Evolutionary conservation across 2,329 filamentous ascomycete genomes (phyloP).

Genomic region (Coccinonectria pachysandricola): DNA sequence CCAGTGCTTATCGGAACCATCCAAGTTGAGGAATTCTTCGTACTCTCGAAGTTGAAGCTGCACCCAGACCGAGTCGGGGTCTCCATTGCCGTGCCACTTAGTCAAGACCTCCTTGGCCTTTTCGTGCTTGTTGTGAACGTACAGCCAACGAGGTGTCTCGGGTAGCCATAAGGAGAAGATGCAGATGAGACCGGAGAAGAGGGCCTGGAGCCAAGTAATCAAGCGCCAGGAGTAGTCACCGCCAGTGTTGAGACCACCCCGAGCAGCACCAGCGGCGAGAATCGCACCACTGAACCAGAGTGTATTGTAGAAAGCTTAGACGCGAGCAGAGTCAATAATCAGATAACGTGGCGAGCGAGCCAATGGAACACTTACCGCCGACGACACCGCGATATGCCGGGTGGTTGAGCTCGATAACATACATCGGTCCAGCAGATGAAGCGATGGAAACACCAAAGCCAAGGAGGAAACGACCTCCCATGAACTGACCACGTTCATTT

Average conservation of each 20-base stretch:
- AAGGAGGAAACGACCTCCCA: conserved; percentile 50
- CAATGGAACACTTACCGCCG: conserved; percentile 14
- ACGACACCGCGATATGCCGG: conserved; percentile 35
- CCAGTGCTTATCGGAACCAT: conserved; percentile 36
- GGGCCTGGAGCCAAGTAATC: conserved; percentile 33
- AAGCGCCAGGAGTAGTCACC: conserved; percentile 31
- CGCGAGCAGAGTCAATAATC: too few species aligned
- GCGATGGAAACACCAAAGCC: conserved; percentile 40
- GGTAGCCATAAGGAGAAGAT: conserved; percentile 28
- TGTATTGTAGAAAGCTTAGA: conserved; percentile 31
- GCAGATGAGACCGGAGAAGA: conserved; percentile 30
- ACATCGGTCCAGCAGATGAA: conserved; percentile 34
- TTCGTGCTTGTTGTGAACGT: conserved; percentile 28
- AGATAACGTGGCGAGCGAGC: too few species aligned
- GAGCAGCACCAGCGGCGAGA: conserved; percentile 37
- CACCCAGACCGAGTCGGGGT: conserved; percentile 35
- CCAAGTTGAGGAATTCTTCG: conserved; percentile 29
- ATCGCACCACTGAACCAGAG: conserved; percentile 39
- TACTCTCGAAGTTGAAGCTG: conserved; percentile 34
- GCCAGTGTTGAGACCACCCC: conserved; percentile 30
- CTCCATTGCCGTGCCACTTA: conserved; percentile 34
- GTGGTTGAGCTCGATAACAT: conserved; percentile 37
- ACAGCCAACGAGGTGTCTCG: conserved; percentile 33
- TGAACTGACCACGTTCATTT: conserved; percentile 30
- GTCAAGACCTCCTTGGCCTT: conserved; percentile 25